Evolutionary conservation across 352 stramenopile genomes (phyloP).

Genomic region (Phytopythium boreale): DNA sequence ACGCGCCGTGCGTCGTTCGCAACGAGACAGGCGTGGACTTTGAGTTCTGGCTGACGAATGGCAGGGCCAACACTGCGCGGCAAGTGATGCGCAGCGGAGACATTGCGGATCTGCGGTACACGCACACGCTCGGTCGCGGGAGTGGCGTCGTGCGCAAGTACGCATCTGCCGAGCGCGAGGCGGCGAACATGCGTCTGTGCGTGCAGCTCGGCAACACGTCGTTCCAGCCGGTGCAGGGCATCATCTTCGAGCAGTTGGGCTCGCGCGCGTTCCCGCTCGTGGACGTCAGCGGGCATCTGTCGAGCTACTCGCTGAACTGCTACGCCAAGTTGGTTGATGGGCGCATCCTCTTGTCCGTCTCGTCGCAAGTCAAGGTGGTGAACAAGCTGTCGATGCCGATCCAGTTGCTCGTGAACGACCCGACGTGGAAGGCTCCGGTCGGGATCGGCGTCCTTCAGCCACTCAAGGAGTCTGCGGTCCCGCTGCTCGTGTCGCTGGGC

Average conservation of each 20-base stretch:
- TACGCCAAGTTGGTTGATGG: constrained; percentile 71
- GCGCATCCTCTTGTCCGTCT: constrained; percentile 74
- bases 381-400: constrained; percentile 68
- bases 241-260: constrained; percentile 78
- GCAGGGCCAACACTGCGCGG: constrained; percentile 27
- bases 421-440: constrained; percentile 66
- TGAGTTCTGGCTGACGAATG: constrained; percentile 68
- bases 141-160: constrained; percentile 73
- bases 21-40: constrained; percentile 75
- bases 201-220: constrained; percentile 53
- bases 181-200: constrained; percentile 54
- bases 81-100: constrained; percentile 38
- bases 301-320: constrained; percentile 59
- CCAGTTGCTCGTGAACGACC: constrained; percentile 79
- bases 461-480: constrained; percentile 59
- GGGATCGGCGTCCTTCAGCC: constrained; percentile 65
- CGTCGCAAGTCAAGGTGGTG: constrained; percentile 75
- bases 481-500: constrained; percentile 61
- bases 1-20: constrained; percentile 71
- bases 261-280: constrained; percentile 63
- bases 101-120: constrained; percentile 62
- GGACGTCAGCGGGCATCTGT: constrained; percentile 42
- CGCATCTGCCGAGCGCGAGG: constrained; percentile 49
- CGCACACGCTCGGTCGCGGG: constrained; percentile 53
- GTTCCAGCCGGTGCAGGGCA: constrained; percentile 74